phyloP scores from a whole-genome alignment of 768 basidiomycete species.

The Tylopilus sp. region DNA sequence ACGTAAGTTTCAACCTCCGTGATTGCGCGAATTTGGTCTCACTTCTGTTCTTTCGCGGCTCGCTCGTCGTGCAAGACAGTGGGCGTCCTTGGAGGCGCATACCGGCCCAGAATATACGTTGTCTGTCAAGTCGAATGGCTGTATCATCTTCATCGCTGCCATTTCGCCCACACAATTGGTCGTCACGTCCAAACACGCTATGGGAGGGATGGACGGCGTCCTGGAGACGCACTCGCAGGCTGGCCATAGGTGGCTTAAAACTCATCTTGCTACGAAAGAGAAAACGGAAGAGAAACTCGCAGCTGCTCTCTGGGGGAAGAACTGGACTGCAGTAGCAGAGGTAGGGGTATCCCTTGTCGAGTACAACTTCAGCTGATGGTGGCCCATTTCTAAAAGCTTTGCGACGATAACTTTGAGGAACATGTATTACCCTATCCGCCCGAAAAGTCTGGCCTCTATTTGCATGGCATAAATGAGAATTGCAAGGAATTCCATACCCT shows the following conservation, averaged over 20 bases:
- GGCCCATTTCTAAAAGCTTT: conserved; percentile 56
- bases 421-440: conserved; percentile 85
- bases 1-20: conserved; percentile 47
- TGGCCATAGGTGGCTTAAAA: conserved; percentile 80
- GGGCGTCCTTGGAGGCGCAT: conserved; percentile 65
- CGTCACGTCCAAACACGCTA: conserved; percentile 89
- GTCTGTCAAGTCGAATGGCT: conserved; percentile 93
- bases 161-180: conserved; percentile 71
- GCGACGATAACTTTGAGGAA: conserved; percentile 96
- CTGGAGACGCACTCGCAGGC: conserved; percentile 70
- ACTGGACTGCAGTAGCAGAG: conserved; percentile 91
- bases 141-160: conserved; percentile 92
- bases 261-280: conserved; percentile 50
- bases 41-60: not conserved
- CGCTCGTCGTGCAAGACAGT: conserved; percentile 44
- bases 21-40: not conserved
- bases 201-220: conserved; percentile 53
- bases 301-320: conserved; percentile 66
- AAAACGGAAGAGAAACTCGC: conserved; percentile 78
- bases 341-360: conserved; percentile 39
- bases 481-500: conserved; percentile 68
- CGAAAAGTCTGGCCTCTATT: conserved; percentile 83
- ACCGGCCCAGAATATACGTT: conserved; percentile 79
- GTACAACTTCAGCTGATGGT: not conserved
- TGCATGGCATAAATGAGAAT: conserved; percentile 85